Evolutionary conservation across 2,329 filamentous ascomycete species (phyloP).

Genomic region (Trichoderma atroviride): DNA sequence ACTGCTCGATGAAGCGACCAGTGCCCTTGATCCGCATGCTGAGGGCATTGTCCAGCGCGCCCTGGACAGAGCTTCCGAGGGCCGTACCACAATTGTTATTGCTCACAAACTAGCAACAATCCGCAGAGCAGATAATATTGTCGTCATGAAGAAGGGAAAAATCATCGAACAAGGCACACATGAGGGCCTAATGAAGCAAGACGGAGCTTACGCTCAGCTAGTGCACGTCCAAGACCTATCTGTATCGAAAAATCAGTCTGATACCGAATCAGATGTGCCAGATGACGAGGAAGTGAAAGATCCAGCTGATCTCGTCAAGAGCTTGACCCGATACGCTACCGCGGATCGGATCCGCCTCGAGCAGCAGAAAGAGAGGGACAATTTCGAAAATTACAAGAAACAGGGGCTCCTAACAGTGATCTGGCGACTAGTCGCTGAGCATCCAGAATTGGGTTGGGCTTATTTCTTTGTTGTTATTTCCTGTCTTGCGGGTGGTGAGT

Average conservation of each 20-base stretch:
- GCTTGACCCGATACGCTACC: constrained; percentile 39
- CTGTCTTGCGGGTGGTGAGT: constrained; percentile 36
- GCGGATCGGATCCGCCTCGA: constrained; percentile 38
- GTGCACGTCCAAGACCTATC: constrained; percentile 48
- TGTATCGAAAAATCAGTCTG: constrained; percentile 32
- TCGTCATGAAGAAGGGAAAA: constrained; percentile 60
- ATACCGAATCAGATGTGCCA: constrained; percentile 33
- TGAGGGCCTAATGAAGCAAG: constrained; percentile 54
- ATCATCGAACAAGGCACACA: constrained; percentile 60
- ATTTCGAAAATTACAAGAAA: constrained; percentile 40
- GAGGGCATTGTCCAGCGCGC: constrained; percentile 57
- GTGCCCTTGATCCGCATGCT: constrained; percentile 49
- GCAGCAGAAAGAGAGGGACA: constrained; percentile 38
- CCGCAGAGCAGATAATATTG: constrained; percentile 62
- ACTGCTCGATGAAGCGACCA: constrained; percentile 68
- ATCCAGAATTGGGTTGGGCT: constrained; percentile 42
- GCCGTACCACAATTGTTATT: constrained; percentile 65
- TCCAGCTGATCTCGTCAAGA: constrained; percentile 35
- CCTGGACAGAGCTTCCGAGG: constrained; percentile 53
- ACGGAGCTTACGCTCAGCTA: constrained; percentile 54
- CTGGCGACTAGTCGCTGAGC: constrained; percentile 42
- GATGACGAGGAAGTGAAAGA: constrained; percentile 29
- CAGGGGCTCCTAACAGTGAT: constrained; percentile 39
- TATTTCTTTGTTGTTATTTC: constrained; percentile 40
- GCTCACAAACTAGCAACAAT: constrained; percentile 62